phyloP scores from a whole-genome alignment of 345 rosid genomes.

The Eucalyptus erythrocorys region DNA sequence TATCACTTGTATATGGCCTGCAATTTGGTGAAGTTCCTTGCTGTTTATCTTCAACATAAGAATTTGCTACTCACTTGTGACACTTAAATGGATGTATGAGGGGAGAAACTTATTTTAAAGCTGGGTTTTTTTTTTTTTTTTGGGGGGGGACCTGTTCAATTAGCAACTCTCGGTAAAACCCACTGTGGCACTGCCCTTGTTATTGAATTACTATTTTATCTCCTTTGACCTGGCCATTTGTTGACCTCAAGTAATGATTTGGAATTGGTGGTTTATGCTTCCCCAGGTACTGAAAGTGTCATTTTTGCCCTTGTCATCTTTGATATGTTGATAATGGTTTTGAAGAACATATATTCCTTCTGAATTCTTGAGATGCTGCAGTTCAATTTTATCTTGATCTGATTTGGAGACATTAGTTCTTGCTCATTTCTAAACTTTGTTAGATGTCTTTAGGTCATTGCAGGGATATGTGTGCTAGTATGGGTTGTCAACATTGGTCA shows the following conservation, averaged over 20 bases:
- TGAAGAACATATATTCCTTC: background rate
- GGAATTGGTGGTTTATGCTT: background rate
- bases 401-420: background rate
- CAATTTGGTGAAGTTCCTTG: background rate
- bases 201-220: background rate
- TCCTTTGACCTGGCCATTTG: background rate
- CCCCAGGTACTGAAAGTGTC: background rate
- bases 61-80: background rate
- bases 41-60: background rate
- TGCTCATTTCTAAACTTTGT: background rate
- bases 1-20: background rate
- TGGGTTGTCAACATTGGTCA: slow-evolving; percentile 99
- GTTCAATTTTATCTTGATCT: background rate
- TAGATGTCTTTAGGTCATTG: slow-evolving; percentile 59
- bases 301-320: background rate
- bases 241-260: background rate
- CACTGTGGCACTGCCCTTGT: background rate
- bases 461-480: slow-evolving; percentile 90
- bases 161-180: background rate
- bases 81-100: background rate
- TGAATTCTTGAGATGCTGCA: background rate
- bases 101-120: background rate
- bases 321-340: background rate
- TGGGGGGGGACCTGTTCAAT: background rate
- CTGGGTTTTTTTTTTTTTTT: background rate